Base-by-base conservation (phyloP, 495 filamentous ascomycete genomes). In the Sabuloglossum arenarium region DNA sequence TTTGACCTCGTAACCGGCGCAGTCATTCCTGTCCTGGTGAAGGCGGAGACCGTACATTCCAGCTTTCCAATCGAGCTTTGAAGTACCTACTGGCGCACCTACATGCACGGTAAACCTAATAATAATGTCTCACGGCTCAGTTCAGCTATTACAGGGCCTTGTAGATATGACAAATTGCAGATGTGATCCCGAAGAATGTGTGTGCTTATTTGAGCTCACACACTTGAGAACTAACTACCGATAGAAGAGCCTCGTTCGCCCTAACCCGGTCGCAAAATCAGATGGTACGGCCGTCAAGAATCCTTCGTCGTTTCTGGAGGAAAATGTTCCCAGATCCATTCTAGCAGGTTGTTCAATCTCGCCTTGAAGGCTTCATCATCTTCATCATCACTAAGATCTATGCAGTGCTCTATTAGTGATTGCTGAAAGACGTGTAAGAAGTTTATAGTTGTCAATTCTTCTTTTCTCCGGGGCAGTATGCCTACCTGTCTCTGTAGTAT, bases 11-110 rank as follows among this genome's bases (percentile, higher is more conserved):
- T 65, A 25, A 86, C 84, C 0, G 82, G 84, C 14, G 80, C 79
- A 47, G 74, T 83, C 6, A 85, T 88, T 56, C 80, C 84, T 0
- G 80, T 82, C 27, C 69, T 86, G 45, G 73, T 86, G 9, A 75
- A 73, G 61, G 81, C 78, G 0, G 69, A 77, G 64, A 66, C 12
- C 0, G 19, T 61, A 39, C 1, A 39, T 47, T 59, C 59, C 25
- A 30, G 12, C 8, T 39, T 21, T 28, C 55, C 55, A n/a, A 27
- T 28, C 55, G 42, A 47, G 12, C 21, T 51, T 56, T 16, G 37
- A 45, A 11, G 12, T n/a, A 11, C 39, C 55, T n/a, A 49, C 9
- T 9, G 9, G 21, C 16, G 11, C 42, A 6, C 42, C 55, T 19
- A 30, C 32, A 3, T 56, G 55, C 25, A 32, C 55, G 55, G 12